Percentiles rank a stretch among this genome's conserved stretches.
Conservation (phyloP, 2,329 filamentous ascomycete genomes). For the Trichophyton simii region DNA sequence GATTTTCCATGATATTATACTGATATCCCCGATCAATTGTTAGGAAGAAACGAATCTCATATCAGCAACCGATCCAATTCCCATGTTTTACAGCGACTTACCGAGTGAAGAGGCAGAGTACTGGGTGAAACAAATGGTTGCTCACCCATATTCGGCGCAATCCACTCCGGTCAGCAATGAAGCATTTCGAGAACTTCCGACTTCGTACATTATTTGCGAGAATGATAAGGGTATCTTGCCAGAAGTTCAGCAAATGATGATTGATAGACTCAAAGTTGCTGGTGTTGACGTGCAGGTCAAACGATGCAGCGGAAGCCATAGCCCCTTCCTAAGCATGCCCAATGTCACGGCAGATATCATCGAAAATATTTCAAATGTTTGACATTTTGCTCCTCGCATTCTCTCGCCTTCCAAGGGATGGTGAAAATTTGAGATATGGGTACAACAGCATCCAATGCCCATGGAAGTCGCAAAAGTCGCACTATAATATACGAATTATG, state of each 20-base stretch:
- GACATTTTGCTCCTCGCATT: neutral
- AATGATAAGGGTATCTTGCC: constrained; percentile 8
- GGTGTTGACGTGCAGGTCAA: constrained; percentile 3
- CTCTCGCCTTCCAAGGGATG: neutral
- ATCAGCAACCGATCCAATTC: neutral
- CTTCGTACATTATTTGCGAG: constrained; percentile 7
- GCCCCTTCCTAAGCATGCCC: constrained; percentile 7
- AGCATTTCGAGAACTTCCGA: constrained; percentile 8
- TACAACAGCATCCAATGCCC: neutral
- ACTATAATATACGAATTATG: neutral
- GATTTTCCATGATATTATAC: neutral
- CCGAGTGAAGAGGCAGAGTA: constrained; percentile 6
- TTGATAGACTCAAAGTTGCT: constrained; percentile 1
- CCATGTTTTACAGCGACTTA: constrained; percentile 5
- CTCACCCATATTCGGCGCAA: constrained; percentile 5
- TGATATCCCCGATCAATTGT: neutral
- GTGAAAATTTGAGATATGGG: neutral
- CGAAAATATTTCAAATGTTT: neutral
- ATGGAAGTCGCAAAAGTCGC: neutral
- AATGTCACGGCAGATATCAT: constrained; percentile 1
- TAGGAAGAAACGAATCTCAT: constrained; percentile 6
- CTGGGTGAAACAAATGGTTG: constrained; percentile 5
- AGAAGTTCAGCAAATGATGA: constrained; percentile 5
- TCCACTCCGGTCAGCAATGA: constrained; percentile 7
- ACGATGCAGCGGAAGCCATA: constrained; percentile 2